Evolutionary conservation across 2,329 filamentous ascomycete species (phyloP).

Genomic region (Phialemonium atrogriseum): DNA sequence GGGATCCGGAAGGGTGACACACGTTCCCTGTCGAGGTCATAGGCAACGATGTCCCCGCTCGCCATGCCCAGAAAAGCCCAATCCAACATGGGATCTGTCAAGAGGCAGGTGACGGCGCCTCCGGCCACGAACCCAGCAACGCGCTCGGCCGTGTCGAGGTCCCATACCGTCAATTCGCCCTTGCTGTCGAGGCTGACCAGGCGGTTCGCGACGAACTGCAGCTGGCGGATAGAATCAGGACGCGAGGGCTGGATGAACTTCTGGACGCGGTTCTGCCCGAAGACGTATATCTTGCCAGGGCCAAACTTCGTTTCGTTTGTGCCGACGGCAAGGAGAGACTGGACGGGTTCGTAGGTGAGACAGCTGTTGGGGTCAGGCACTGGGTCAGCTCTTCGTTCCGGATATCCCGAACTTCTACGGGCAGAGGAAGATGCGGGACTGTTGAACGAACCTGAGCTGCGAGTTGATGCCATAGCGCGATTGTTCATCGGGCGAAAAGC

Average conservation of each 20-base stretch:
- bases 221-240: conserved; percentile 62
- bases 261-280: conserved; percentile 74
- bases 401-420: too few relatives aligned
- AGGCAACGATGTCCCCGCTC: conserved; percentile 81
- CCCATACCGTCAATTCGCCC: conserved; percentile 79
- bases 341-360: conserved; percentile 85
- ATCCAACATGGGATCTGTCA: conserved; percentile 84
- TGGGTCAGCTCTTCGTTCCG: too few relatives aligned
- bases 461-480: conserved; percentile 76
- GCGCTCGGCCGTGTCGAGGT: conserved; percentile 61
- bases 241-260: conserved; percentile 64
- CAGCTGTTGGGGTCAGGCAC: conserved; percentile 47
- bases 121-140: conserved; percentile 60
- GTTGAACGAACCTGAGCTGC: conserved; percentile 53
- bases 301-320: conserved; percentile 84
- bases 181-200: conserved; percentile 77
- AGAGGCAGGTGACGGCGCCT: conserved; percentile 65
- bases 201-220: conserved; percentile 82
- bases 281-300: conserved; percentile 78
- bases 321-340: conserved; percentile 86
- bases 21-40: conserved; percentile 77
- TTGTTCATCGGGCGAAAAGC: conserved; percentile 79
- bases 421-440: too few relatives aligned
- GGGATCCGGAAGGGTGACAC: conserved; percentile 72
- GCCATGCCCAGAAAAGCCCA: conserved; percentile 83